A percentile compares a stretch with the other conserved stretches of the same genome.
phyloP scores from a whole-genome alignment of 2,329 filamentous ascomycete species.

The Penicillium sp. region DNA sequence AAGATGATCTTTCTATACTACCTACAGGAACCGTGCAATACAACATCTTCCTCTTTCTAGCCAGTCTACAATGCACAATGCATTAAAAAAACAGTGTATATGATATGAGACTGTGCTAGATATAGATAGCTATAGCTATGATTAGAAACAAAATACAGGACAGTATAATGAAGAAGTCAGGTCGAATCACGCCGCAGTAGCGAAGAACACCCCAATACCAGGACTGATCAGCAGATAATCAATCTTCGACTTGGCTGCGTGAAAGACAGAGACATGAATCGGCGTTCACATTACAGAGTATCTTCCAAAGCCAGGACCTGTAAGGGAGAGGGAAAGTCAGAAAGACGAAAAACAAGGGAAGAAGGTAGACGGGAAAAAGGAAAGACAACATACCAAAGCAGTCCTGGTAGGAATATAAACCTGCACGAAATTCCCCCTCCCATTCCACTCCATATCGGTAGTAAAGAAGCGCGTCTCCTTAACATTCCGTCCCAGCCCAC shows the following conservation, averaged over 20 bases:
- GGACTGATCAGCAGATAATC: background rate
- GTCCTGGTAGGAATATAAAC: slow-evolving; percentile 84
- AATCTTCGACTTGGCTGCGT: background rate
- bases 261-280: background rate
- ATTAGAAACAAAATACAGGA: background rate
- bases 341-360: background rate
- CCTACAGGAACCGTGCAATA: no score
- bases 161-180: background rate
- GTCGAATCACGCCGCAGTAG: background rate
- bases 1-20: no score
- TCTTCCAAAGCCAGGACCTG: slow-evolving; percentile 57
- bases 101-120: background rate
- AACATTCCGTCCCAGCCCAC: slow-evolving; percentile 75
- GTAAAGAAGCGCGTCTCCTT: slow-evolving; percentile 88
- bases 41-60: background rate
- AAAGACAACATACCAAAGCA: slow-evolving; percentile 64
- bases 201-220: background rate
- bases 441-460: slow-evolving; percentile 86
- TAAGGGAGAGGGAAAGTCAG: background rate
- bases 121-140: background rate
- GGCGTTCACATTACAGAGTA: slow-evolving; percentile 29
- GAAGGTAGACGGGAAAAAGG: background rate
- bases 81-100: background rate
- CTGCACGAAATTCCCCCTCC: slow-evolving; percentile 83
- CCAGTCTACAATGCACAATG: background rate